Percentiles rank a stretch among this genome's conserved stretches.
Conservation (phyloP, 2,329 filamentous ascomycete genomes). For the Corinectria fuckeliana region DNA sequence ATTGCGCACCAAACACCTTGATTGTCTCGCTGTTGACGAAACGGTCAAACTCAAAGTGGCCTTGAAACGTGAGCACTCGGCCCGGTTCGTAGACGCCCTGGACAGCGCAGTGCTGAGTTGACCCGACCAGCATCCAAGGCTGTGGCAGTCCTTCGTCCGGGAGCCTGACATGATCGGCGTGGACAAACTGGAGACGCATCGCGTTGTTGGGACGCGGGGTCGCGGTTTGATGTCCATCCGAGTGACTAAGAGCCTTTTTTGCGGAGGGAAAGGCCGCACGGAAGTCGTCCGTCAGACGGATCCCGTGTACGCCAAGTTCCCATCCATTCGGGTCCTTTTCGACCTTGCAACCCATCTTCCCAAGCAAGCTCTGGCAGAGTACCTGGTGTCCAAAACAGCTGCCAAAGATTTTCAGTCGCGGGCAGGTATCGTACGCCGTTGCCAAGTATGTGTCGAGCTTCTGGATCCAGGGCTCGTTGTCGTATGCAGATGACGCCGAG, state of each 20-base stretch:
- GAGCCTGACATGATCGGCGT: conserved; percentile 41
- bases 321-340: conserved; percentile 39
- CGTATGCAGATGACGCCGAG: conserved; percentile 44
- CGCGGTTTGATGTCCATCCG: neutral
- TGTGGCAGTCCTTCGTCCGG: conserved; percentile 18
- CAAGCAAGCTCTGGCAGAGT: conserved; percentile 46
- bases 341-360: conserved; percentile 34
- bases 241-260: neutral
- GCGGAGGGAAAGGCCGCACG: conserved; percentile 8
- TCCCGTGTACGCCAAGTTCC: conserved; percentile 41
- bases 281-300: conserved; percentile 35
- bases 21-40: conserved; percentile 49
- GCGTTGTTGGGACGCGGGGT: conserved; percentile 17
- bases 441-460: conserved; percentile 29
- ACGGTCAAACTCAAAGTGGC: conserved; percentile 52
- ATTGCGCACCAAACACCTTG: conserved; percentile 41
- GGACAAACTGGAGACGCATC: conserved; percentile 46
- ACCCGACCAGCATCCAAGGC: conserved; percentile 31
- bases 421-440: conserved; percentile 37
- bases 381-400: conserved; percentile 53
- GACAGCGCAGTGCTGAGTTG: conserved; percentile 41
- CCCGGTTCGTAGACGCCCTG: conserved; percentile 49
- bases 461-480: conserved; percentile 32
- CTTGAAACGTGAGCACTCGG: conserved; percentile 49
- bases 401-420: conserved; percentile 48